Percentiles rank a stretch among this genome's conserved stretches.
Conservation (phyloP, 805 yeast genomes). For the Debaryomyces maramus region DNA sequence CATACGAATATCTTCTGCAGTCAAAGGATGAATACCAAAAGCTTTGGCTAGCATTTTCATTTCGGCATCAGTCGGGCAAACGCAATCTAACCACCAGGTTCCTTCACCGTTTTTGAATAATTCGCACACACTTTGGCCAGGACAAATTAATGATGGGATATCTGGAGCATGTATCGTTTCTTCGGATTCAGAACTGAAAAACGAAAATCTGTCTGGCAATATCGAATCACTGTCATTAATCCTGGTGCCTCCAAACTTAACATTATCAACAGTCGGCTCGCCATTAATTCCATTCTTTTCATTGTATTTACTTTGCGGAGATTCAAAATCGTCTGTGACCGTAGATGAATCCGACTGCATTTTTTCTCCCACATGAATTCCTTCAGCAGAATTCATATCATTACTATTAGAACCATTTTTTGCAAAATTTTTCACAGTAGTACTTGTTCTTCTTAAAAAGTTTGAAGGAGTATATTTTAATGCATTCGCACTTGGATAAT, state of each 20-base stretch:
- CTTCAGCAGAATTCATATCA: slow-evolving; percentile 1
- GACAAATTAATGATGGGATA: slow-evolving; percentile 70
- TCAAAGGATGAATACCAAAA: slow-evolving; percentile 95
- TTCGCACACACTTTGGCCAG: slow-evolving; percentile 64
- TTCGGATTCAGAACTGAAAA: slow-evolving; percentile 77
- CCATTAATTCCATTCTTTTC: slow-evolving; percentile 9
- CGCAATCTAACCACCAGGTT: slow-evolving; percentile 96
- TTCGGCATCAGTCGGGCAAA: slow-evolving; percentile 91
- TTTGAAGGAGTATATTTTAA: slow-evolving; percentile 60
- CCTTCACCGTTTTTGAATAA: slow-evolving; percentile 71
- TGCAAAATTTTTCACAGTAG: slow-evolving; percentile 5
- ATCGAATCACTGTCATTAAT: slow-evolving; percentile 26
- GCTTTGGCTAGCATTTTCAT: slow-evolving; percentile 91
- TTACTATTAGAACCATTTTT: neutral
- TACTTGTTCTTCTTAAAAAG: slow-evolving; percentile 20
- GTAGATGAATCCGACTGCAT: slow-evolving; percentile 23
- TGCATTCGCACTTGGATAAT: slow-evolving; percentile 51
- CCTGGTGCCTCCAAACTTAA: slow-evolving; percentile 40
- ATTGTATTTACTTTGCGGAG: slow-evolving; percentile 7
- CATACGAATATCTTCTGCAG: slow-evolving; percentile 95
- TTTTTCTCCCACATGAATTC: slow-evolving; percentile 7
- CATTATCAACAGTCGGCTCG: slow-evolving; percentile 30
- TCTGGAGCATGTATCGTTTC: slow-evolving; percentile 91
- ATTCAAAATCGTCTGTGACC: slow-evolving; percentile 20
- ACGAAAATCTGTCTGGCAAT: slow-evolving; percentile 76